Conservation (phyloP, 805 yeast genomes). For the Brettanomyces nanus region DNA sequence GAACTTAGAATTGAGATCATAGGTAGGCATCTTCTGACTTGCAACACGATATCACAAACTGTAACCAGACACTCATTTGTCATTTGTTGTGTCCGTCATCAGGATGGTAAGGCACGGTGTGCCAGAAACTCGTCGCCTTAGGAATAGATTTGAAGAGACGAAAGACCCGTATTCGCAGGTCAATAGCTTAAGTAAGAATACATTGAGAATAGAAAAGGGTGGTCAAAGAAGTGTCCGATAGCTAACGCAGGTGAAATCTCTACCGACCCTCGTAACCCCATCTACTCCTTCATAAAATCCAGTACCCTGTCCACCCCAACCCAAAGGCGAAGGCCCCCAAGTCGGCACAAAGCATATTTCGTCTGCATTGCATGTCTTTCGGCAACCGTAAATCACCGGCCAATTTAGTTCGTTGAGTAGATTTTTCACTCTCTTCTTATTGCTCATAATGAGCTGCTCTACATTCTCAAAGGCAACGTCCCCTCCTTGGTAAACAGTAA, state of each 20-base stretch:
- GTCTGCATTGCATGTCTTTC: slow-evolving; percentile 33
- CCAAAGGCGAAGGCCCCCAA: slow-evolving; percentile 52
- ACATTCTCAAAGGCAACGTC: slow-evolving; percentile 10
- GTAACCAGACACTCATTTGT: too few relatives aligned
- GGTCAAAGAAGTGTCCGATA: slow-evolving; percentile 6
- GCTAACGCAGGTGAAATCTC: slow-evolving; percentile 14
- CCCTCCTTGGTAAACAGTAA: slow-evolving; percentile 9
- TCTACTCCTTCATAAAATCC: slow-evolving; percentile 18
- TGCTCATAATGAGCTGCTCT: slow-evolving; percentile 8
- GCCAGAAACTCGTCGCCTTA: too few relatives aligned
- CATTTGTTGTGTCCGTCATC: too few relatives aligned
- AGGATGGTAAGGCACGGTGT: too few relatives aligned
- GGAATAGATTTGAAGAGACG: too few relatives aligned
- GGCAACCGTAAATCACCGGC: slow-evolving; percentile 36
- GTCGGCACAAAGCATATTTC: slow-evolving; percentile 51
- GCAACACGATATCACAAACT: too few relatives aligned
- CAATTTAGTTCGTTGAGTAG: slow-evolving; percentile 30
- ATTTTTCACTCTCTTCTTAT: slow-evolving; percentile 5
- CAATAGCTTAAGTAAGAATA: too few relatives aligned
- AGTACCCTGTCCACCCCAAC: slow-evolving; percentile 27
- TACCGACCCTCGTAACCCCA: slow-evolving; percentile 20
- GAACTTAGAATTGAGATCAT: too few relatives aligned
- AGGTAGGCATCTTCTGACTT: too few relatives aligned
- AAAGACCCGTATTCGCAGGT: too few relatives aligned
- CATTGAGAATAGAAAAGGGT: too few relatives aligned